Conservation (phyloP, 805 yeast genomes). For the Saccharomyces kudriavzevii region DNA sequence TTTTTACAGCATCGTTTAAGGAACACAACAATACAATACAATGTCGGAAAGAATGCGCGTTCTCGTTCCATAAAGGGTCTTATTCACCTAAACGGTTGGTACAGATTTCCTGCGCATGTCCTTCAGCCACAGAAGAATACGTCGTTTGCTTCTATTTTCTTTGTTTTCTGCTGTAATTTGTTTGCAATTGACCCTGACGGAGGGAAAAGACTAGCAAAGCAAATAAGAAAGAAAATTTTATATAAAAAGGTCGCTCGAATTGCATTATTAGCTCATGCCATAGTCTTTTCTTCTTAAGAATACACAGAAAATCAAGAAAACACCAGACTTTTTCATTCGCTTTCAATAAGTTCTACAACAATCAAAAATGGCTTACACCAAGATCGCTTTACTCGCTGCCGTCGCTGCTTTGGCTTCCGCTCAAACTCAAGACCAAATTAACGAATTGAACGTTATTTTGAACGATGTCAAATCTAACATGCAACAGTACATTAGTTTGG, state of each 20-base stretch:
- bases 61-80: neutral
- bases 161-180: neutral
- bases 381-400: slow-evolving; percentile 15
- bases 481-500: slow-evolving; percentile 11
- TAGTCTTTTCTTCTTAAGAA: neutral
- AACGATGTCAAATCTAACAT: slow-evolving; percentile 16
- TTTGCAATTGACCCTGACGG: neutral
- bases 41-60: neutral
- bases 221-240: neutral
- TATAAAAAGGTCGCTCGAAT: neutral
- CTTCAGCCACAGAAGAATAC: neutral
- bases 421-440: slow-evolving; percentile 12
- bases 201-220: neutral
- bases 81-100: neutral
- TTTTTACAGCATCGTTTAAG: neutral
- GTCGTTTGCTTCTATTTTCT: neutral
- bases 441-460: slow-evolving; percentile 17
- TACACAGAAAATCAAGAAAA: neutral
- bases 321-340: slow-evolving; percentile 8
- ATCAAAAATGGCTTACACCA: slow-evolving; percentile 9
- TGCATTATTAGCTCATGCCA: neutral
- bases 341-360: slow-evolving; percentile 1
- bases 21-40: neutral
- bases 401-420: slow-evolving; percentile 15
- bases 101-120: neutral